Evolutionary conservation across 768 basidiomycete species (phyloP).

Genomic region (Amanita thiersii): DNA sequence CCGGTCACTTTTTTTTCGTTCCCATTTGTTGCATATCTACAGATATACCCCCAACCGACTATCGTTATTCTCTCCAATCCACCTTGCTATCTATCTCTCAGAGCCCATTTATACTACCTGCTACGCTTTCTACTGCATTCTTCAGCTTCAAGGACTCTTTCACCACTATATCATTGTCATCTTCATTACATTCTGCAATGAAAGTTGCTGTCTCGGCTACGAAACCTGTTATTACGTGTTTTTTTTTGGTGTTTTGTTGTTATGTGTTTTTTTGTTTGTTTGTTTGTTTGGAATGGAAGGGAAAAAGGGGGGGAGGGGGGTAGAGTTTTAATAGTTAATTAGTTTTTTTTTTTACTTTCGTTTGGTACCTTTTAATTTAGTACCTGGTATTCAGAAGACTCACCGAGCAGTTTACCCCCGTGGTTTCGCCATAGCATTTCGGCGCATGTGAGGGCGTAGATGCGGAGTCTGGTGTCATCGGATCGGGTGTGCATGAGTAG

Average conservation of each 20-base stretch:
- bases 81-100: no score
- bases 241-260: no score
- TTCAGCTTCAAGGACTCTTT: slow-evolving; percentile 61
- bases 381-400: background rate
- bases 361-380: background rate
- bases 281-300: no score
- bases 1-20: no score
- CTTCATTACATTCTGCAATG: slow-evolving; percentile 81
- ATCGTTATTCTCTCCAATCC: no score
- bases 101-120: slow-evolving; percentile 51
- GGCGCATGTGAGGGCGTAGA: slow-evolving; percentile 62
- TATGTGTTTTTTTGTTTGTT: no score
- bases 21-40: no score
- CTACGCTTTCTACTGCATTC: slow-evolving; percentile 61
- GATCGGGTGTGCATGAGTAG: slow-evolving; percentile 87
- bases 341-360: background rate
- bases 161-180: slow-evolving; percentile 81
- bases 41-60: no score
- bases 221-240: slow-evolving; percentile 41
- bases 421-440: slow-evolving; percentile 71
- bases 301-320: no score
- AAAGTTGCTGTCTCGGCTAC: slow-evolving; percentile 78
- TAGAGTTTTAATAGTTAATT: background rate
- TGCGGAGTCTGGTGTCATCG: slow-evolving; percentile 62
- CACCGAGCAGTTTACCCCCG: slow-evolving; percentile 69